Base-by-base conservation (phyloP, 225 moss, liverwort and hornwort genomes). In the Polytrichum commune region DNA sequence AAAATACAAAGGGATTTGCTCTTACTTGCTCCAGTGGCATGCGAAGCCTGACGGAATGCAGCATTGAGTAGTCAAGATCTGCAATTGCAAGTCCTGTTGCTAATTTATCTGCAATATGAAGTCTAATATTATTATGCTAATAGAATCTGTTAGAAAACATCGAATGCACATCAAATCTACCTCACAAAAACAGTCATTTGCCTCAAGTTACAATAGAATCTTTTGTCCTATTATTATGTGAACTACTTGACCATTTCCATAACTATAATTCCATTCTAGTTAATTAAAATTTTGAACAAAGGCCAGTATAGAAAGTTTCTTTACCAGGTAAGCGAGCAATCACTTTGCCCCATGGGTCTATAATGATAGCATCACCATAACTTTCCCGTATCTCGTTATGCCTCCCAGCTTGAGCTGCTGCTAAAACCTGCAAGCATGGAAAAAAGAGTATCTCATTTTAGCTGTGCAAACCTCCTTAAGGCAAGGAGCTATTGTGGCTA, bases 301-400 rank as follows among this genome's bases (percentile, higher is more conserved):
- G 8, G 35, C 35, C 46, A 46, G 46, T 46, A 4, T 35, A 46
- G 13, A 46, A 46, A 13, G 16, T 46, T 58, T 13, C 62, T 63
- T 19, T 76, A 93, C 93, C 96, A 76, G 87, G 74, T 73, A 92
- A 85, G 55, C 97, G 92, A 54, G 88, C 94, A 65, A 98, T 80
- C 53, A 98, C 84, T 73, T 83, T 84, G 82, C 97, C 97, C 97
- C 97, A 98, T 1, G 97, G 97, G 63, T 98, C 97, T 66, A 98
- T 75, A 66, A 98, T 94, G 58, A 98, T 28, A 23, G 97, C 81
- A 74, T 98, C 94, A 68, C 97, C 97, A 73, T 84, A 98, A 80
- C 97, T 94, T 78, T 98, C 97, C 68, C 97, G 80, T 71, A 80
- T 94, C 68, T 90, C 90, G 75, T 91, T 98, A 74, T 98, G 97